These are phyloP conservation scores for Adansonia digitata DNA, from an alignment of 345 rosid species.

Conservation along the genomic window DNA sequence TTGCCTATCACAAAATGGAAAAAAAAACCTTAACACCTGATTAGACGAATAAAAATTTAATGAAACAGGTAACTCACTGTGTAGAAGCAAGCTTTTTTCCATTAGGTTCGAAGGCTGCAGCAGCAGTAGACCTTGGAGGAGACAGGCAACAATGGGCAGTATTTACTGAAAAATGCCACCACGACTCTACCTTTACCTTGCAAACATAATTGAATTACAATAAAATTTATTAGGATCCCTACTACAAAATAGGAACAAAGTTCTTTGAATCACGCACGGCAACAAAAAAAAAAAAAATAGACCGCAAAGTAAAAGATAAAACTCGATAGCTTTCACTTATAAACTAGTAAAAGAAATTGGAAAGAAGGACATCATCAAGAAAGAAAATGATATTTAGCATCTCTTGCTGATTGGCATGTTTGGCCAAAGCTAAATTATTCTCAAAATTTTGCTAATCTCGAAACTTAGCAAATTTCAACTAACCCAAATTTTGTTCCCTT, in stretches of 20 bases:
- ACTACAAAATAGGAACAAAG: background rate
- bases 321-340: background rate
- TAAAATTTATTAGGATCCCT: background rate
- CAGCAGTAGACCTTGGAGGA: slow-evolving; percentile 85
- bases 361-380: slow-evolving; percentile 47
- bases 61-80: slow-evolving; percentile 56
- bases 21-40: background rate
- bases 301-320: background rate
- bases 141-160: slow-evolving; percentile 61
- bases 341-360: background rate
- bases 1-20: too few relatives aligned
- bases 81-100: slow-evolving; percentile 78
- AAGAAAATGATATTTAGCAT: slow-evolving; percentile 51
- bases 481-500: too few relatives aligned
- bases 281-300: background rate
- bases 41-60: background rate
- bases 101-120: slow-evolving; percentile 81
- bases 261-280: background rate
- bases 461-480: too few relatives aligned
- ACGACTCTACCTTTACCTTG: slow-evolving; percentile 77
- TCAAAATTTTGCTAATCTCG: too few relatives aligned
- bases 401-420: slow-evolving; percentile 34
- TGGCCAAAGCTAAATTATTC: too few relatives aligned
- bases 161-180: slow-evolving; percentile 64
- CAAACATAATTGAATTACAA: slow-evolving; percentile 8